These are phyloP conservation scores for Wallacemonas sp. DNA, from an alignment of 208 protist genomes.

Conservation along the genomic window DNA sequence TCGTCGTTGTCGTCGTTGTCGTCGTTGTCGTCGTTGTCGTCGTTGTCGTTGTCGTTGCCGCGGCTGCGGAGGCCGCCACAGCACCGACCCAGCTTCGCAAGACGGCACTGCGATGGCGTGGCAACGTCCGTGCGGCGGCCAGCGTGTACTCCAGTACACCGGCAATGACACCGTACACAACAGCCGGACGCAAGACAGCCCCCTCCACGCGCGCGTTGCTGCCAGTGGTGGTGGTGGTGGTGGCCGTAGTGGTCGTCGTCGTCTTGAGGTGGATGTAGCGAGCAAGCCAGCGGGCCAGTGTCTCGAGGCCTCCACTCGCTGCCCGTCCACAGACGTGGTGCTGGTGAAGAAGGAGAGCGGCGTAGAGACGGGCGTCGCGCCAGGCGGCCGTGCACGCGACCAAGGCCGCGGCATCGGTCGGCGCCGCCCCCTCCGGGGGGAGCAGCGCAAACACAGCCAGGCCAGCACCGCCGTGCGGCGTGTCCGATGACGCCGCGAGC, in stretches of 20 bases:
- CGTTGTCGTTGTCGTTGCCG: background rate
- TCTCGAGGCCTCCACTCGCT: slow-evolving; percentile 3
- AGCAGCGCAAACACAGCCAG: background rate
- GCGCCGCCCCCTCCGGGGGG: too few species aligned
- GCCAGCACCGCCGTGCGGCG: too few species aligned
- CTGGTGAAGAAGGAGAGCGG: slow-evolving; percentile 27
- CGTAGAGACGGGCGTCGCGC: slow-evolving; percentile 36
- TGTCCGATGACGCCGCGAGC: slow-evolving; percentile 12
- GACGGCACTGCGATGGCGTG: background rate
- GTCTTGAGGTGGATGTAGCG: slow-evolving; percentile 3
- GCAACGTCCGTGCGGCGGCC: slow-evolving; percentile 26
- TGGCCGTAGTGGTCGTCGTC: background rate
- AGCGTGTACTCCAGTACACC: slow-evolving; percentile 70
- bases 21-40: background rate
- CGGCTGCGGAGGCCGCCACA: background rate
- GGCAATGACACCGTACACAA: slow-evolving; percentile 48
- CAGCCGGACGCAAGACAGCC: too few species aligned
- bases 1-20: background rate
- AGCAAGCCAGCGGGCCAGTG: slow-evolving; percentile 10
- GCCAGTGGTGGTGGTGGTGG: slow-evolving; percentile 3
- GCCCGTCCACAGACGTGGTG: slow-evolving; percentile 13
- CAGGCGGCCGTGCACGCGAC: slow-evolving; percentile 21
- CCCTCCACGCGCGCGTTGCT: background rate
- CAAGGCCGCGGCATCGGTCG: background rate
- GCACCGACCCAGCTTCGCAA: background rate